Evolutionary conservation across 148 eudicot genomes (phyloP), one percentile per base, ranked within the genome.

Genomic region (Bassia scoparia): DNA sequence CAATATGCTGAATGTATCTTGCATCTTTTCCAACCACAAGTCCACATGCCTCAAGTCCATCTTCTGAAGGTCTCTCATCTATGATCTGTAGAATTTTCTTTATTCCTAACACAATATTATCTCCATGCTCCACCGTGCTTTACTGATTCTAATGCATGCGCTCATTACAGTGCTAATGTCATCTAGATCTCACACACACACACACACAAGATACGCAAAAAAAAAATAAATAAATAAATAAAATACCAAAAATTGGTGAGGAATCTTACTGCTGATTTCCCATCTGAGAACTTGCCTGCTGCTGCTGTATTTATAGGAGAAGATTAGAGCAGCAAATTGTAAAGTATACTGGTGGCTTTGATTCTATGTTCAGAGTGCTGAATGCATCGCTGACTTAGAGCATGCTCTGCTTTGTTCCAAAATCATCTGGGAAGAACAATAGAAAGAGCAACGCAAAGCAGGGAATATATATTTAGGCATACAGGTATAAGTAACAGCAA

Each of bases 301-400:
- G 81, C 84, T 89, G 92, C 72, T 94, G 90, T 79, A 95, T 82
- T 83, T 90, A 89, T 16, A 81, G 74, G 18, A 95, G 92, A 70
- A 95, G 99, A 77, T 82, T 87, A 61, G n/a, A n/a, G 96, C 96
- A 49, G 99, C 99, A 83, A 92, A 88, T 52, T 92, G 87, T 33
- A 95, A 79, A 27, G 99, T 92, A 75, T 94, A 81, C 62, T 87
- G 91, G 79, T 95, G 92, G 1, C 94, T 87, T 73, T 89, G 91
- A 67, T 89, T 86, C 78, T 95, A n/a, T n/a, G n/a, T n/a, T n/a
- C n/a, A n/a, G n/a, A n/a, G n/a, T n/a, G n/a, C n/a, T n/a, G n/a
- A n/a, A n/a, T n/a, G n/a, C n/a, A n/a, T n/a, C n/a, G n/a, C n/a
- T n/a, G n/a, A n/a, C n/a, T n/a, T n/a, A n/a, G n/a, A n/a, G n/a